phyloP scores from a whole-genome alignment of 2,329 filamentous ascomycete genomes.

The Penicillium sp. region DNA sequence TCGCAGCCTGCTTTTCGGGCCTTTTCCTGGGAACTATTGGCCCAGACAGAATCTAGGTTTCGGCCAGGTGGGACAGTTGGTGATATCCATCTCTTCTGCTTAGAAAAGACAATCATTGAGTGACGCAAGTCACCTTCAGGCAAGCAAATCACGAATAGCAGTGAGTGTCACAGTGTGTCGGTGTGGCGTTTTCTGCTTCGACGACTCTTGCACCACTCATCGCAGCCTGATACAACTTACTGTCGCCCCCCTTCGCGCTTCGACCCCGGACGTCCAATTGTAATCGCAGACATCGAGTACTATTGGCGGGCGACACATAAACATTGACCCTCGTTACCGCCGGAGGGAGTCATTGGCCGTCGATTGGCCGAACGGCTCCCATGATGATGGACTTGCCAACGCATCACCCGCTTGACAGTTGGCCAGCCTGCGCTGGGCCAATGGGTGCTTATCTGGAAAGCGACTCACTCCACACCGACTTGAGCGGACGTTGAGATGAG shows the following conservation, averaged over 20 bases:
- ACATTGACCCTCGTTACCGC: slow-evolving; percentile 2
- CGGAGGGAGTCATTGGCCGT: not conserved
- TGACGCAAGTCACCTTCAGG: not conserved
- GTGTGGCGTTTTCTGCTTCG: not conserved
- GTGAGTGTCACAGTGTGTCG: not conserved
- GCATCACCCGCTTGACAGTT: slow-evolving; percentile 24
- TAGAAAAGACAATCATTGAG: not conserved
- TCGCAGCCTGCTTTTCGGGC: not conserved
- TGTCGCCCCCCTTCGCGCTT: not conserved
- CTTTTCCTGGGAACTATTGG: not conserved
- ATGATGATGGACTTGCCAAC: slow-evolving; percentile 15
- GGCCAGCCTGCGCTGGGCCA: slow-evolving; percentile 13
- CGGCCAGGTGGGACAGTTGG: slow-evolving; percentile 3
- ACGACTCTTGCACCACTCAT: not conserved
- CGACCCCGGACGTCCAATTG: not conserved
- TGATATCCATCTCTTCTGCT: slow-evolving; percentile 1
- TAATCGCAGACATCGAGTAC: not conserved
- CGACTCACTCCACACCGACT: slow-evolving; percentile 14
- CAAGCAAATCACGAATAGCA: not conserved
- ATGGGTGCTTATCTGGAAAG: slow-evolving; percentile 8
- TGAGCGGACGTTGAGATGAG: not conserved
- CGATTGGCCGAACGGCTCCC: slow-evolving; percentile 15
- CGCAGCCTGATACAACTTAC: not conserved
- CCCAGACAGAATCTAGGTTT: slow-evolving; percentile 3
- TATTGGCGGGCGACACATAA: not conserved